Evolutionary conservation across 83 land plant genomes (phyloP).

Genomic region (Diphasiastrum complanatum): DNA sequence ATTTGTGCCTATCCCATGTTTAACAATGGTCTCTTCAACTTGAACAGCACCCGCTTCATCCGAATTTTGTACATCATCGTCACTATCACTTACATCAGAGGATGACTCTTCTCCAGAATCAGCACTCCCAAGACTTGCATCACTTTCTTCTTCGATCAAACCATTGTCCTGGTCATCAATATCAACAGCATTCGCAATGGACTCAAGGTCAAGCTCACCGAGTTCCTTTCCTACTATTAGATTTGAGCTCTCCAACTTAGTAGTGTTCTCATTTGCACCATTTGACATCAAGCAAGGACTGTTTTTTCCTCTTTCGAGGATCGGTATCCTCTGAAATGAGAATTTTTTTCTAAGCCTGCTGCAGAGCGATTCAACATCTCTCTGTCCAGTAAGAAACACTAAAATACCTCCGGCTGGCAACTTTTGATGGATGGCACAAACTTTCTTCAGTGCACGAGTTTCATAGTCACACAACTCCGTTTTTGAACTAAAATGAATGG

Average conservation of each 20-base stretch:
- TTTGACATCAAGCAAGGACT: too few species aligned
- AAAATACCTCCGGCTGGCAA: conserved; percentile 93
- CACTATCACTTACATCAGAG: neutral
- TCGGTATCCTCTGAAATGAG: too few species aligned
- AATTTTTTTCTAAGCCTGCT: conserved; percentile 59
- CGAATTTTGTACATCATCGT: neutral
- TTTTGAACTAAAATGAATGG: conserved; percentile 76
- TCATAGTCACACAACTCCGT: conserved; percentile 80
- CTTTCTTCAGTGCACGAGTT: conserved; percentile 81
- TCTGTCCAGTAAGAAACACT: conserved; percentile 93
- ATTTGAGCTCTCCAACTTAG: too few species aligned
- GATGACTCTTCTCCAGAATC: conserved; percentile 17
- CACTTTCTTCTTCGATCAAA: conserved; percentile 15
- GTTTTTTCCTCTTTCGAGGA: too few species aligned
- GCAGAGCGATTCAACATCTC: conserved; percentile 86
- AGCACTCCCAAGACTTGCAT: neutral
- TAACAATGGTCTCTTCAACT: neutral
- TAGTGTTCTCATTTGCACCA: too few species aligned
- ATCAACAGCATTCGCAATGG: conserved; percentile 8
- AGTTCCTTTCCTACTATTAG: conserved; percentile 5
- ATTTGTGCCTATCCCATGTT: too few species aligned
- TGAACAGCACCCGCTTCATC: neutral
- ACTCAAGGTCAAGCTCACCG: conserved; percentile 13
- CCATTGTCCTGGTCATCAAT: conserved; percentile 7
- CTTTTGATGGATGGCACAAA: conserved; percentile 79